phyloP scores from a whole-genome alignment of 305 asterid species.

The Ajuga reptans region DNA sequence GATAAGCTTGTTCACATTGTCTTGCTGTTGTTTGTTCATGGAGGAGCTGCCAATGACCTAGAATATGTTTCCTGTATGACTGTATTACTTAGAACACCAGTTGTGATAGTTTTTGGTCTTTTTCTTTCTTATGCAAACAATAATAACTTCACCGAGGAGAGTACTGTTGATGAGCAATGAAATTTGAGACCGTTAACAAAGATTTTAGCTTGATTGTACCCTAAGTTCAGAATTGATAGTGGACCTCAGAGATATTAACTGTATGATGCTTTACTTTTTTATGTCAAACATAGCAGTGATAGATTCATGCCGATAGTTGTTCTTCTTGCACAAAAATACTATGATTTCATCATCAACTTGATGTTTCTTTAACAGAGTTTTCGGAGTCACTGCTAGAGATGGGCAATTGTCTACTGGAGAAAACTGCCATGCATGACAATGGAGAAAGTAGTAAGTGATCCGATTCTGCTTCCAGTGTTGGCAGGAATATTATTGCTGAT shows the following conservation, averaged over 20 bases:
- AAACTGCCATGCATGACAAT: constrained; percentile 51
- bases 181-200: constrained; percentile 8
- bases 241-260: constrained; percentile 15
- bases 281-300: not conserved
- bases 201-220: constrained; percentile 10
- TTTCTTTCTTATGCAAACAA: constrained; percentile 5
- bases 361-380: constrained; percentile 51
- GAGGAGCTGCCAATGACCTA: constrained; percentile 1
- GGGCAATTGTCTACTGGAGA: constrained; percentile 84
- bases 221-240: not conserved
- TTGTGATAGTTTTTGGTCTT: not conserved
- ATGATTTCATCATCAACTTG: not conserved
- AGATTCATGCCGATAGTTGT: not conserved
- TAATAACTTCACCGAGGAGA: not conserved
- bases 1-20: not conserved
- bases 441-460: constrained; percentile 63
- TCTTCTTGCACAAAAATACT: not conserved
- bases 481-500: not conserved
- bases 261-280: not conserved
- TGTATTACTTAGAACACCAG: not conserved
- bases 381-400: constrained; percentile 90
- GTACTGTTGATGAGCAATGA: constrained; percentile 1
- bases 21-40: not conserved
- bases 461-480: not conserved
- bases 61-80: not conserved